Conservation (phyloP, 805 yeast species). For the Starmerella vaccinii region DNA sequence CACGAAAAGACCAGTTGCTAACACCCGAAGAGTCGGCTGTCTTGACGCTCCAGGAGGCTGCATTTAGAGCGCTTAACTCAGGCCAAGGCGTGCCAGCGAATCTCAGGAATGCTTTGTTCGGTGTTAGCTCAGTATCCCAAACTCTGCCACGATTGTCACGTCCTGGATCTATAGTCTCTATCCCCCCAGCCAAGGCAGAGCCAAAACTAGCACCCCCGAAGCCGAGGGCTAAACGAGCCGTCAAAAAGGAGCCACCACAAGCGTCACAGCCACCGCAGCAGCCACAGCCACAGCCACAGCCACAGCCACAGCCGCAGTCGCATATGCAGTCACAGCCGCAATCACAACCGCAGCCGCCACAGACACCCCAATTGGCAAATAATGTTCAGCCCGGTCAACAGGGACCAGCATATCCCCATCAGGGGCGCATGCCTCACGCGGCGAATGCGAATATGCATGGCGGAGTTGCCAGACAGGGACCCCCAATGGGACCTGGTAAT, state of each 20-base stretch:
- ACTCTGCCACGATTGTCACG: constrained; percentile 13
- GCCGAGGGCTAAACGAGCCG: not conserved
- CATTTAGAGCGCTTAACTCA: constrained; percentile 13
- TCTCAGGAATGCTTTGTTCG: constrained; percentile 13
- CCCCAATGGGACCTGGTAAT: too few species aligned
- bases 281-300: not conserved
- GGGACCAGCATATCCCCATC: not conserved
- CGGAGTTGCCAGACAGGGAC: too few species aligned
- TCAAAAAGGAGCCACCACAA: not conserved
- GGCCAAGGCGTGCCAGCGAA: constrained; percentile 16
- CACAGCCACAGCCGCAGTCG: not conserved
- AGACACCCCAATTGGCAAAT: not conserved
- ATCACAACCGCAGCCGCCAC: not conserved
- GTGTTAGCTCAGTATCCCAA: constrained; percentile 9
- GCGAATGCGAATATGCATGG: not conserved
- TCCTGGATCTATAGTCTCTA: not conserved
- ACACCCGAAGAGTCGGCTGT: constrained; percentile 16
- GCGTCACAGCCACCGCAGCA: not conserved
- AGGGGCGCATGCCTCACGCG: not conserved
- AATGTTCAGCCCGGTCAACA: not conserved
- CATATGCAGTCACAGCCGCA: not conserved
- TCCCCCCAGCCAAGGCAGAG: not conserved
- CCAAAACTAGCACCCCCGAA: not conserved
- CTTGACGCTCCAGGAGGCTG: constrained; percentile 15
- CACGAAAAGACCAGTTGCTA: constrained; percentile 9